Conservation (phyloP, 345 rosid genomes). For the Eucalyptus guilfoylei region DNA sequence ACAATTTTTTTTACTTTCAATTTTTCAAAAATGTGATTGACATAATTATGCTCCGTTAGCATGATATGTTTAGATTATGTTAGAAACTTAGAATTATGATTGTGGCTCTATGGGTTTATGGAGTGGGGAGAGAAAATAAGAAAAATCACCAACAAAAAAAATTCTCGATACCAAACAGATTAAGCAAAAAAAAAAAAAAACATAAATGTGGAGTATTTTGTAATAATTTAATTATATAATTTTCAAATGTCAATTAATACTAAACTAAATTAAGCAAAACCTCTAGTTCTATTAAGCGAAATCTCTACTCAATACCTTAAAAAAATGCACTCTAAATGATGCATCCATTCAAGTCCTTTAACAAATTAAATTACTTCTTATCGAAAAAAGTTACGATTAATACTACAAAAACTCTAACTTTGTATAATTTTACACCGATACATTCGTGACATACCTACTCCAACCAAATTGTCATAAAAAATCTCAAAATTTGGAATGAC, state of each 20-base stretch:
- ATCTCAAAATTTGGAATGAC: background rate
- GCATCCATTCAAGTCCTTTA: background rate
- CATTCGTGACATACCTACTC: rapidly evolving
- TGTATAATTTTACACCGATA: rapidly evolving
- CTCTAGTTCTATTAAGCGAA: background rate
- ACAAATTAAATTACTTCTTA: background rate
- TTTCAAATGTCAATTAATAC: background rate
- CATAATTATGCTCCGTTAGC: background rate
- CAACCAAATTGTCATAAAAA: background rate
- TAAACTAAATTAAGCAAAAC: background rate
- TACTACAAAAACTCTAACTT: background rate
- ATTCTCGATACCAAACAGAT: background rate
- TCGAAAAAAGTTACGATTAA: rapidly evolving
- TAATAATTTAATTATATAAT: background rate
- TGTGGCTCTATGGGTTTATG: background rate
- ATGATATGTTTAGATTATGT: background rate
- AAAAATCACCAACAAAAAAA: background rate
- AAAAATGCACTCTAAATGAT: background rate
- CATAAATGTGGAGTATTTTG: background rate
- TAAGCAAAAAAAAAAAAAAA: too few species aligned
- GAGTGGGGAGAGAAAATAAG: background rate
- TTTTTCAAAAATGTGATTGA: background rate
- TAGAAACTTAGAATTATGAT: background rate
- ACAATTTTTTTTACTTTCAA: background rate
- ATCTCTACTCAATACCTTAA: background rate